Evolutionary conservation across 306 rosid genomes (phyloP).

Genomic region (Phaseolus lunatus): DNA sequence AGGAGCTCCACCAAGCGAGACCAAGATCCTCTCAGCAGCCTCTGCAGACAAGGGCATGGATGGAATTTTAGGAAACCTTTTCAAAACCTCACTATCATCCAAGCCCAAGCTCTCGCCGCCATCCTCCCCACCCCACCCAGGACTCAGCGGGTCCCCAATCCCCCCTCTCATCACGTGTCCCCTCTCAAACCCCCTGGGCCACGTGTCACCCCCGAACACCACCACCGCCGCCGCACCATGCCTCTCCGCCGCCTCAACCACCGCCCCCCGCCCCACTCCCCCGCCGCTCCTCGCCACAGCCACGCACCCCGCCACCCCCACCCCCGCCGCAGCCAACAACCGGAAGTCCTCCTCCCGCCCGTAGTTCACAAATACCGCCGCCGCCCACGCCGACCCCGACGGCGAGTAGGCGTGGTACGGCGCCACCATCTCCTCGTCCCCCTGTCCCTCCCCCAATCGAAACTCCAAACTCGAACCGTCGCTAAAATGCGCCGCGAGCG

Average conservation of each 20-base stretch:
- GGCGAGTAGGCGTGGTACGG: constrained; percentile 85
- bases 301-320: constrained; percentile 62
- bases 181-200: constrained; percentile 69
- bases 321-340: constrained; percentile 43
- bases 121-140: constrained; percentile 71
- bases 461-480: constrained; percentile 47
- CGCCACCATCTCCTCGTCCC: constrained; percentile 45
- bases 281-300: constrained; percentile 57
- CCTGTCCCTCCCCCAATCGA: constrained; percentile 42
- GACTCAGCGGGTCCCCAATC: constrained; percentile 77
- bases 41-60: constrained; percentile 70
- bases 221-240: constrained; percentile 63
- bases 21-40: constrained; percentile 55
- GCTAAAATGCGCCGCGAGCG: constrained; percentile 57
- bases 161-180: constrained; percentile 71
- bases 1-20: constrained; percentile 48
- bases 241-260: constrained; percentile 60
- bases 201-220: constrained; percentile 50
- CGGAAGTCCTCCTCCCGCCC: constrained; percentile 66
- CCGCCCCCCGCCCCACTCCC: constrained; percentile 52
- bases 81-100: constrained; percentile 59
- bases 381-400: constrained; percentile 60
- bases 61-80: constrained; percentile 73
- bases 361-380: constrained; percentile 63
- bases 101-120: constrained; percentile 63